Evolutionary conservation across 345 rosid species (phyloP).

Genomic region (Dovyalis caffra): DNA sequence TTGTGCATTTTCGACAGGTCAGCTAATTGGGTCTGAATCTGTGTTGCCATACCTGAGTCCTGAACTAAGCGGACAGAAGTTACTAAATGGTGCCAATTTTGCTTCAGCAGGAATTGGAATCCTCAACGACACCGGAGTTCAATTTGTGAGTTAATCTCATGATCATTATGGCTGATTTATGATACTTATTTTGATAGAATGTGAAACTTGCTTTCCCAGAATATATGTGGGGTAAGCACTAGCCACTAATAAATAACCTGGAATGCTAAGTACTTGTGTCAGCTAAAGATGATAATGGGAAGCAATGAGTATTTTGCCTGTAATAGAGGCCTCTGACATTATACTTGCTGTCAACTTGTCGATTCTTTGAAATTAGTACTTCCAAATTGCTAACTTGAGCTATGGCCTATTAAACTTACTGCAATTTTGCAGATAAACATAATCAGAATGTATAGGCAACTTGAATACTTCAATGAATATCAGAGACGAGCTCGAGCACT

Average conservation of each 20-base stretch:
- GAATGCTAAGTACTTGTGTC: too few species aligned
- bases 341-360: too few species aligned
- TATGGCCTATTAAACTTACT: background rate
- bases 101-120: slow-evolving; percentile 89
- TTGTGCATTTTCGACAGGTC: slow-evolving; percentile 35
- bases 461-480: slow-evolving; percentile 57
- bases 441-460: slow-evolving; percentile 58
- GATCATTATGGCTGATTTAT: too few species aligned
- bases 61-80: slow-evolving; percentile 46
- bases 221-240: too few species aligned
- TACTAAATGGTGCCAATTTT: slow-evolving; percentile 76
- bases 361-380: background rate
- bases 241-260: too few species aligned
- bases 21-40: slow-evolving; percentile 52
- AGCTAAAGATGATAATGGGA: too few species aligned
- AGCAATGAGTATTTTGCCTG: background rate
- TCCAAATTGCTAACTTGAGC: background rate
- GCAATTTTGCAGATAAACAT: slow-evolving; percentile 51
- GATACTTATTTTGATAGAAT: too few species aligned
- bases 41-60: slow-evolving; percentile 77
- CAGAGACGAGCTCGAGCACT: slow-evolving; percentile 46
- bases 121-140: slow-evolving; percentile 64
- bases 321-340: background rate
- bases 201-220: background rate
- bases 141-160: slow-evolving; percentile 43